Percentiles rank a stretch among this genome's conserved stretches.
Conservation (phyloP, 2,329 filamentous ascomycete genomes). For the Calycina herbarum region DNA sequence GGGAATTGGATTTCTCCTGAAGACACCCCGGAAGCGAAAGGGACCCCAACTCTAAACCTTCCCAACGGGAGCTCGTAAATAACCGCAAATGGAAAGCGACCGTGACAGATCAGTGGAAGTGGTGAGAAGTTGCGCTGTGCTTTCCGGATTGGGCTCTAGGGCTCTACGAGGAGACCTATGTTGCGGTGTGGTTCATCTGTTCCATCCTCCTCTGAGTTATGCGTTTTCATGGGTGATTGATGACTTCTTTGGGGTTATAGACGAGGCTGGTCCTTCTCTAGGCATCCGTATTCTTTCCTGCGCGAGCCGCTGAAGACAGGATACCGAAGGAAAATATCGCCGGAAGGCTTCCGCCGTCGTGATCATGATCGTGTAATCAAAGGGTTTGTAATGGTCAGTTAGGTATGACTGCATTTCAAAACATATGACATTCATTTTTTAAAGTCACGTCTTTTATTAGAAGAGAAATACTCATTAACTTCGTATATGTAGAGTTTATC, state of each 20-base stretch:
- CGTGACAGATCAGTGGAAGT: background rate
- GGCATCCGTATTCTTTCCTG: background rate
- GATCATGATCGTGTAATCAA: no score
- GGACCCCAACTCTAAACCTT: background rate
- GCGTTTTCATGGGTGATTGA: no score
- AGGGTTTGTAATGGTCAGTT: no score
- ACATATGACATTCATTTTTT: no score
- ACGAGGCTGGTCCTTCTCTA: background rate
- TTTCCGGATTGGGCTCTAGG: slow-evolving; percentile 1
- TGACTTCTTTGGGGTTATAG: no score
- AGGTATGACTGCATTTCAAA: no score
- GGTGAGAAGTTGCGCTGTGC: background rate
- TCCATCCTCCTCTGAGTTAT: background rate
- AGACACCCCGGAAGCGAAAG: background rate
- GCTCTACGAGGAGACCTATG: background rate
- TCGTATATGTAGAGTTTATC: background rate
- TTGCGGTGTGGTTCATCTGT: background rate
- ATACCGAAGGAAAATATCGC: background rate
- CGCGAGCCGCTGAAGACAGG: background rate
- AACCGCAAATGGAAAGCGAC: background rate
- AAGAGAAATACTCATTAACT: background rate
- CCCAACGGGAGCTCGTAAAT: background rate
- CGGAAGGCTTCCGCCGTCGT: no score
- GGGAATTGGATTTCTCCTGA: no score
- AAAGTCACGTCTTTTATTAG: no score